Evolutionary conservation across 805 yeast genomes (phyloP).

Genomic region (Ogataea populi-albae): DNA sequence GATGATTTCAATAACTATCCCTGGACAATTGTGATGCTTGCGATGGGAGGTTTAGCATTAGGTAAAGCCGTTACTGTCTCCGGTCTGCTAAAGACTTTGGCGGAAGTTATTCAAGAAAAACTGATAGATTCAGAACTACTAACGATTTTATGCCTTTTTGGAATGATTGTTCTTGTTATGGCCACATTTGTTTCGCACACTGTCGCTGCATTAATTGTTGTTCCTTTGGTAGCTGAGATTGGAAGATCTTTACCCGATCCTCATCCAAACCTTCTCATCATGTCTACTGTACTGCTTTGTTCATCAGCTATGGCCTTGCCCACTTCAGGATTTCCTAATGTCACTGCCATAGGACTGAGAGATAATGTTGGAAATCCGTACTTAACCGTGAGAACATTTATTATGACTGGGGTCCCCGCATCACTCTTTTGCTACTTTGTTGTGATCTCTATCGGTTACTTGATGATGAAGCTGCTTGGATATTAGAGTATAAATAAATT

Average conservation of each 20-base stretch:
- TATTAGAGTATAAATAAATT: conserved; percentile 41
- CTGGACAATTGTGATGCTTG: conserved; percentile 93
- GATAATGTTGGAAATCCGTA: conserved; percentile 92
- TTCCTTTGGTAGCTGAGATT: conserved; percentile 86
- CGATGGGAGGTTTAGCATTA: conserved; percentile 96
- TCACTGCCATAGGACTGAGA: conserved; percentile 91
- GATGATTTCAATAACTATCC: conserved; percentile 95
- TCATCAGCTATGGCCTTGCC: conserved; percentile 98
- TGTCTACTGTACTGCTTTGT: conserved; percentile 65
- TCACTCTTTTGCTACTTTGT: conserved; percentile 71
- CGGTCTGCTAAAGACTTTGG: conserved; percentile 79
- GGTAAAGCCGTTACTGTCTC: conserved; percentile 95
- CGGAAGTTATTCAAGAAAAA: conserved; percentile 58
- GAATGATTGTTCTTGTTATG: conserved; percentile 72
- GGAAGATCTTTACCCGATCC: conserved; percentile 75
- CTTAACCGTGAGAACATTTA: conserved; percentile 79
- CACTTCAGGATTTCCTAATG: conserved; percentile 96
- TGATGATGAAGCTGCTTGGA: conserved; percentile 59
- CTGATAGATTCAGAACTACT: conserved; percentile 71
- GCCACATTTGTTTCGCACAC: conserved; percentile 97
- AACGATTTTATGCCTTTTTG: conserved; percentile 74
- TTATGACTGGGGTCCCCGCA: conserved; percentile 87
- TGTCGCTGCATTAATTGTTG: conserved; percentile 90
- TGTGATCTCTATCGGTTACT: conserved; percentile 77
- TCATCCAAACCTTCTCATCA: conserved; percentile 79